Base-by-base conservation (phyloP, 805 yeast species). In the Nematodospora valgi region DNA sequence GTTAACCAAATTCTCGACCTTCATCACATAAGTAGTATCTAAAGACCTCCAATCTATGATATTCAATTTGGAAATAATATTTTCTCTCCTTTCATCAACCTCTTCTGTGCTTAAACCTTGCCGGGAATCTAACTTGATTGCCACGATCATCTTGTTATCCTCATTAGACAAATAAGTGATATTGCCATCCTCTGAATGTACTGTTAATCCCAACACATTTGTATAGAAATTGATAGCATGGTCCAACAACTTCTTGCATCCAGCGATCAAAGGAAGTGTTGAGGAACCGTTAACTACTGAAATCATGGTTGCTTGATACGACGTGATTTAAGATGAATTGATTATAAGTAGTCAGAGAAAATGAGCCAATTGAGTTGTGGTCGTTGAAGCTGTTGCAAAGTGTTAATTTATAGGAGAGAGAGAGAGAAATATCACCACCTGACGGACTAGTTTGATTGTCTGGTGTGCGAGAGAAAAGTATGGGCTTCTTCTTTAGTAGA, bases 211-310 rank as follows among this genome's bases (percentile, higher is more conserved):
- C 39, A 68, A 62, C 10, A 77, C 51, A 30, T 67, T 58, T 36
- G 70, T 57, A 58, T 86, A 86, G 61, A 86, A 86, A 17, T 56
- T 50, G 22, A 73, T 56, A 4, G 88, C 70, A 20, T 67, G 50
- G 19, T 61, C 46, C 38, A 70, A 74, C 23, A 74, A 53, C 11
- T 52, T 53, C 17, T 56, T 51, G 37, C 70, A 69, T 12, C 77
- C 64, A 8, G 89, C 86, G 43, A 67, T 66, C 27, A 78, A 58
- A 12, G 70, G 59, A 39, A 75, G 64, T 51, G 66, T 69, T 15
- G 83, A 68, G 15, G 76, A 66, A 13, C 82, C 84, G 50, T 77
- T 78, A 38, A 79, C 72, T 33, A 77, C 52, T 12, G 80, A 35
- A 15, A 34, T 26, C 38, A 34, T 34, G 7, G 18, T 17, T n/a